Percentiles rank a stretch among this genome's conserved stretches.
These are phyloP conservation scores for Triangularia setosa DNA, from an alignment of 2,329 filamentous ascomycete species.

Conservation along the genomic window DNA sequence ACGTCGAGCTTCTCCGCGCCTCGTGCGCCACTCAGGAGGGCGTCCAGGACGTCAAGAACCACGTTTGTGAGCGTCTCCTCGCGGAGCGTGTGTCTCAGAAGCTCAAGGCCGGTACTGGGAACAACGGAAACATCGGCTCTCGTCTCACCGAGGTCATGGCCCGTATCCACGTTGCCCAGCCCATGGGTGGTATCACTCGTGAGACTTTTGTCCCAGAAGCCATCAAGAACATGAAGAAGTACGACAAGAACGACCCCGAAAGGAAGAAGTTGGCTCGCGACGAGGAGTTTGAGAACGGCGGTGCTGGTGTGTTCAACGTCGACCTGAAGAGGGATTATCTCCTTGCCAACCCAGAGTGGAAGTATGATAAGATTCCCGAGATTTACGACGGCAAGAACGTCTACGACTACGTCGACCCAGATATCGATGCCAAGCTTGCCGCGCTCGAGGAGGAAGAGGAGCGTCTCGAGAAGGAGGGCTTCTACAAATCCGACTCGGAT, in stretches of 20 bases:
- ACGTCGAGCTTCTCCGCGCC: conserved; percentile 88
- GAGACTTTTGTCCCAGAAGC: conserved; percentile 88
- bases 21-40: conserved; percentile 95
- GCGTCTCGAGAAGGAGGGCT: conserved; percentile 83
- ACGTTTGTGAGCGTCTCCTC: conserved; percentile 86
- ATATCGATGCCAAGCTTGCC: conserved; percentile 89
- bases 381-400: conserved; percentile 95
- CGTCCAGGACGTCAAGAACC: conserved; percentile 91
- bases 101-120: conserved; percentile 83
- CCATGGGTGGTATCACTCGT: conserved; percentile 72
- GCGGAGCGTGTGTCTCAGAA: conserved; percentile 94
- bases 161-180: conserved; percentile 95
- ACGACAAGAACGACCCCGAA: conserved; percentile 85
- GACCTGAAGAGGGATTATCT: conserved; percentile 87
- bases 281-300: conserved; percentile 85
- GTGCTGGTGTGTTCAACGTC: conserved; percentile 92
- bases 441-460: conserved; percentile 95
- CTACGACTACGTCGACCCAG: conserved; percentile 93
- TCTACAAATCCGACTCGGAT: conserved; percentile 81
- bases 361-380: conserved; percentile 92
- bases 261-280: conserved; percentile 78
- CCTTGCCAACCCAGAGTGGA: conserved; percentile 87
- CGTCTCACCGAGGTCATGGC: conserved; percentile 86
- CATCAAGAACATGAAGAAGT: conserved; percentile 76
- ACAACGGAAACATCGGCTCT: conserved; percentile 69